A percentile compares a stretch with the other conserved stretches of the same genome.
These are phyloP conservation scores for Actinomucor elegans DNA, from an alignment of 371 early-diverging fungal genomes.

Conservation along the genomic window DNA sequence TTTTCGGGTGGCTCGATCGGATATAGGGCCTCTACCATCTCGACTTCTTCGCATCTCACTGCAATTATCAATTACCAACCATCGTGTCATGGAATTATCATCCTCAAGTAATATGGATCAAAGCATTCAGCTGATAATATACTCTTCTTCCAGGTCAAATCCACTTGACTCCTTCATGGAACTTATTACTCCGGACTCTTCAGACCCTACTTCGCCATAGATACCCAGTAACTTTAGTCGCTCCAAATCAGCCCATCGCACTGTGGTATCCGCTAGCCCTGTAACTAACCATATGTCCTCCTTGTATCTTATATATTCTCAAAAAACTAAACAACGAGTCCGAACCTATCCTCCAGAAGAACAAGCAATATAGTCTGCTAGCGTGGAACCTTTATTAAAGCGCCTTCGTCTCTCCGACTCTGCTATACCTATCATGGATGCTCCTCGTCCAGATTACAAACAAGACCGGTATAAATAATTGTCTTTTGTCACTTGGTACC, in stretches of 20 bases:
- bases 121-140: too few species aligned
- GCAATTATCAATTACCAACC: constrained; percentile 5
- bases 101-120: constrained; percentile 8
- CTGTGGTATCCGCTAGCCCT: constrained; percentile 25
- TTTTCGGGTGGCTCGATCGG: too few species aligned
- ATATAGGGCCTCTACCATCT: too few species aligned
- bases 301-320: too few species aligned
- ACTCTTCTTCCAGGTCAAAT: too few species aligned
- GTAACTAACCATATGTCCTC: too few species aligned
- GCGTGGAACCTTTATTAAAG: neutral
- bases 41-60: too few species aligned
- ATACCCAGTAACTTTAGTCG: constrained; percentile 5
- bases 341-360: neutral
- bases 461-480: neutral
- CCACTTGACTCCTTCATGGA: constrained; percentile 17
- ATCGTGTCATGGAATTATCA: constrained; percentile 18
- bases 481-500: constrained; percentile 1
- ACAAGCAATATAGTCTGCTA: neutral
- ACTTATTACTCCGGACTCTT: neutral
- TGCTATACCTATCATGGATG: neutral
- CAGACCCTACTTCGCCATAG: neutral
- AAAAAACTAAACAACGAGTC: neutral
- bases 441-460: neutral
- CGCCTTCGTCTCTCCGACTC: neutral
- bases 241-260: constrained; percentile 7